These are phyloP conservation scores for Mycena epipterygia DNA, from an alignment of 768 basidiomycete genomes.

Conservation along the genomic window DNA sequence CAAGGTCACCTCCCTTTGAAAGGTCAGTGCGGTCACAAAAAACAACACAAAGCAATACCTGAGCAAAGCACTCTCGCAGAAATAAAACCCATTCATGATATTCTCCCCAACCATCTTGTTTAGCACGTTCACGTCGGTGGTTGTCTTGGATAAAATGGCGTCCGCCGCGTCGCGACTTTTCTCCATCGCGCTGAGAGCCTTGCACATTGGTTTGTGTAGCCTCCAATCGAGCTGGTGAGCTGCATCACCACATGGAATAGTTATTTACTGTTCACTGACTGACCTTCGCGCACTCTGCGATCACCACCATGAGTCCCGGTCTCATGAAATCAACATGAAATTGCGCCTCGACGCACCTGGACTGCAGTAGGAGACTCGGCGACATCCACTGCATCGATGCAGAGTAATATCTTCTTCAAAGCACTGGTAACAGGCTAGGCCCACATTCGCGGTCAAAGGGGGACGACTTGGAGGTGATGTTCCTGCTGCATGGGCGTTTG, in stretches of 20 bases:
- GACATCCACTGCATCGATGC: neutral
- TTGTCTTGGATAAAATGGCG: slow-evolving; percentile 4
- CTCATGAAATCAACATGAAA: neutral
- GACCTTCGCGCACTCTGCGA: neutral
- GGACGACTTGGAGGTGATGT: neutral
- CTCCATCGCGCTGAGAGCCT: slow-evolving; percentile 17
- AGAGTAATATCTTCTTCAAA: neutral
- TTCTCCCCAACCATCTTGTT: neutral
- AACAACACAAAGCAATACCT: slow-evolving; percentile 8
- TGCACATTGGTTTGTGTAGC: slow-evolving; percentile 14
- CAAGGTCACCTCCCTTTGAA: neutral
- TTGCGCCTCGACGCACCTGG: neutral
- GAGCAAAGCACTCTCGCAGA: neutral
- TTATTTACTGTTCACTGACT: neutral
- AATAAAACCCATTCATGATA: neutral
- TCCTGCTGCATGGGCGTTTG: too few species aligned
- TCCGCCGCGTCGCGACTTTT: slow-evolving; percentile 2
- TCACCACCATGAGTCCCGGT: neutral
- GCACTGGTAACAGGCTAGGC: neutral
- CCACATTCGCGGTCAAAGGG: too few species aligned
- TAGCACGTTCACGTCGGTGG: slow-evolving; percentile 3
- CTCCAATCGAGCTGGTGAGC: neutral
- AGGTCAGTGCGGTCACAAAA: neutral
- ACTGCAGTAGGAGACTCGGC: neutral
- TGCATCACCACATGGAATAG: neutral